Percentiles rank a stretch among this genome's conserved stretches.
phyloP scores from a whole-genome alignment of 1,284 basidiomycete species.

The Cutaneotrichosporon sp. region DNA sequence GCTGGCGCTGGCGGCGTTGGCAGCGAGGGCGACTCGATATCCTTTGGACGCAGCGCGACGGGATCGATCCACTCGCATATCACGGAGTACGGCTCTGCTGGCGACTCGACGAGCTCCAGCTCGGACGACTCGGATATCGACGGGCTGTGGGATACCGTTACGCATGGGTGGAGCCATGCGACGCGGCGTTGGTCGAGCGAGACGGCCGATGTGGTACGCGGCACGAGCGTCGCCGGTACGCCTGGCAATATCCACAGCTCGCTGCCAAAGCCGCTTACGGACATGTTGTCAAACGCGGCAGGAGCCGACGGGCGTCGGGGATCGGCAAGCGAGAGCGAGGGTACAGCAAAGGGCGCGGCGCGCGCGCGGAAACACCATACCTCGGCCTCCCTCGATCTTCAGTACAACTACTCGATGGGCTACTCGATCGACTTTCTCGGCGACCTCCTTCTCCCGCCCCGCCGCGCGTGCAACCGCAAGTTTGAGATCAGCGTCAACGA shows the following conservation, averaged over 20 bases:
- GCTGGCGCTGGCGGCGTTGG: not conserved
- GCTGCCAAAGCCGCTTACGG: conserved; percentile 4
- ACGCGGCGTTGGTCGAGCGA: conserved; percentile 4
- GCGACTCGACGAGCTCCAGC: conserved; percentile 3
- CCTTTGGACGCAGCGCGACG: not conserved
- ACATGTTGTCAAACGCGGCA: not conserved
- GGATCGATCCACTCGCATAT: conserved; percentile 8
- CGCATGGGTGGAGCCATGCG: not conserved
- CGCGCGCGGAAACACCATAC: not conserved
- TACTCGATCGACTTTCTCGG: conserved; percentile 78
- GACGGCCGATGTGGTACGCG: not conserved
- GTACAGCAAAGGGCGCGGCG: conserved; percentile 9
- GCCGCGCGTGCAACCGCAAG: conserved; percentile 81
- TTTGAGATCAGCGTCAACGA: conserved; percentile 91
- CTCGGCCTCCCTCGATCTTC: conserved; percentile 19
- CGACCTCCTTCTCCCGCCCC: conserved; percentile 70
- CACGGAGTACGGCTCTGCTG: conserved; percentile 6
- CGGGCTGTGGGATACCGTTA: conserved; percentile 5
- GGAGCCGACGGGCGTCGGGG: not conserved
- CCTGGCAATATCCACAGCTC: not conserved
- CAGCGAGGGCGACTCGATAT: not conserved
- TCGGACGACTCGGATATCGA: conserved; percentile 25
- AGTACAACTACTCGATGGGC: conserved; percentile 54
- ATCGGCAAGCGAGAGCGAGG: conserved; percentile 9
- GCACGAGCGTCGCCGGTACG: not conserved